Percentiles rank a stretch among this genome's conserved stretches.
phyloP scores from a whole-genome alignment of 1,284 basidiomycete species.

The Crepidotus sp. region DNA sequence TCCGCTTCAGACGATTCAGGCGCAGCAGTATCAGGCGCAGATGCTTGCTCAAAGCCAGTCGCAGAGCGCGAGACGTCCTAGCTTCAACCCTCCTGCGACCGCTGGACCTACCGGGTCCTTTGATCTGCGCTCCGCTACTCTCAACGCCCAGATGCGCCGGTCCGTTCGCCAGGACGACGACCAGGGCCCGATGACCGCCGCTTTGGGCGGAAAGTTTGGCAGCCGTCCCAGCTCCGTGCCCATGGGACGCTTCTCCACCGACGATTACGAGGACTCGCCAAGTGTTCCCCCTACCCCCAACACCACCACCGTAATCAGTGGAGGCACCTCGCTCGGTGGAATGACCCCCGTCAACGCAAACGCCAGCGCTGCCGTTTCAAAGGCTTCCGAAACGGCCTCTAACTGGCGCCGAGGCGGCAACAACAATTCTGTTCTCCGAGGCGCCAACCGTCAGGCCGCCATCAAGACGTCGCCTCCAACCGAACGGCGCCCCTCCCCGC shows the following conservation, averaged over 20 bases:
- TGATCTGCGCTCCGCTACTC: constrained; percentile 44
- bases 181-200: constrained; percentile 69
- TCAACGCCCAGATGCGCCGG: constrained; percentile 52
- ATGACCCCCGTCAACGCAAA: constrained; percentile 25
- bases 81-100: constrained; percentile 52
- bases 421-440: constrained; percentile 59
- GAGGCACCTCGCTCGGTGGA: constrained; percentile 56
- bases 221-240: constrained; percentile 41
- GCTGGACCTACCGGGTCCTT: constrained; percentile 63
- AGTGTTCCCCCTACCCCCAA: constrained; percentile 48
- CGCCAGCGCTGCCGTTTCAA: constrained; percentile 32
- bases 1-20: constrained; percentile 26
- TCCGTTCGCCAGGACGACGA: constrained; percentile 51
- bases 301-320: constrained; percentile 60
- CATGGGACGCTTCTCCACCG: constrained; percentile 30
- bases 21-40: constrained; percentile 40
- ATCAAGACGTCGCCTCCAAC: constrained; percentile 61
- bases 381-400: constrained; percentile 63
- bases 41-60: constrained; percentile 47
- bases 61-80: constrained; percentile 31
- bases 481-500: constrained; percentile 46
- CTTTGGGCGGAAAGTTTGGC: constrained; percentile 66
- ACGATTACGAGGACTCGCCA: constrained; percentile 35
- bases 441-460: constrained; percentile 51
- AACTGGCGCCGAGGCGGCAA: constrained; percentile 69